Evolutionary conservation across 2,329 filamentous ascomycete genomes (phyloP).

Genomic region (Berkeleyomyces rouxiae): DNA sequence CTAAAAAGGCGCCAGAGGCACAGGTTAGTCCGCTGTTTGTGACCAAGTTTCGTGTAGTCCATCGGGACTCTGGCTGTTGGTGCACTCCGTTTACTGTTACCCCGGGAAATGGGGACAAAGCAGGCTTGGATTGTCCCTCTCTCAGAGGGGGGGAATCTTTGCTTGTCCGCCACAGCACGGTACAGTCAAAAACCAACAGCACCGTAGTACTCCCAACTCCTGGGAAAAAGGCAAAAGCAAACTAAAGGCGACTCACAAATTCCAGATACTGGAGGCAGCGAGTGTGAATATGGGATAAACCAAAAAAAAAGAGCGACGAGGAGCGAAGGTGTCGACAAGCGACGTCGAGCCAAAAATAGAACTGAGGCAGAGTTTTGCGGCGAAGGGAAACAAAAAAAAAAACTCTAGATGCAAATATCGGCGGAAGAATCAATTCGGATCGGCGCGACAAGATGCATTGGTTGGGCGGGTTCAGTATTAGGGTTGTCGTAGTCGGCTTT

Average conservation of each 20-base stretch:
- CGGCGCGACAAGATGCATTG: not conserved
- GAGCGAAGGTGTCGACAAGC: not conserved
- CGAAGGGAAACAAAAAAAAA: not conserved
- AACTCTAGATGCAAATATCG: not conserved
- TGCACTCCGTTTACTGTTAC: no score
- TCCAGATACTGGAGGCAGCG: conserved; percentile 1
- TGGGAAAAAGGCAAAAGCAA: not conserved
- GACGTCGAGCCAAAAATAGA: not conserved
- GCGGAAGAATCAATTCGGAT: not conserved
- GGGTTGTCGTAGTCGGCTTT: not conserved
- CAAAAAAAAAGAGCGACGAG: conserved; percentile 2
- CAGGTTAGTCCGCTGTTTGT: no score
- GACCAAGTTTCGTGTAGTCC: no score
- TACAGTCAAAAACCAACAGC: not conserved
- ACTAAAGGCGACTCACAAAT: not conserved
- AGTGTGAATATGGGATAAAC: not conserved
- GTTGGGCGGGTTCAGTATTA: not conserved
- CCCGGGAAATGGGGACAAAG: no score
- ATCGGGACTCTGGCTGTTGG: no score
- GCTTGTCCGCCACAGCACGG: no score
- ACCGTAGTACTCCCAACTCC: not conserved
- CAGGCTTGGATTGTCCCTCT: no score
- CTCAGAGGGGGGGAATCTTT: no score
- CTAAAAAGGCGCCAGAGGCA: no score
- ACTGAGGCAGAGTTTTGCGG: conserved; percentile 1